These are phyloP conservation scores for Cladosporium sp. DNA, from an alignment of 2,329 filamentous ascomycete species.

Conservation along the genomic window DNA sequence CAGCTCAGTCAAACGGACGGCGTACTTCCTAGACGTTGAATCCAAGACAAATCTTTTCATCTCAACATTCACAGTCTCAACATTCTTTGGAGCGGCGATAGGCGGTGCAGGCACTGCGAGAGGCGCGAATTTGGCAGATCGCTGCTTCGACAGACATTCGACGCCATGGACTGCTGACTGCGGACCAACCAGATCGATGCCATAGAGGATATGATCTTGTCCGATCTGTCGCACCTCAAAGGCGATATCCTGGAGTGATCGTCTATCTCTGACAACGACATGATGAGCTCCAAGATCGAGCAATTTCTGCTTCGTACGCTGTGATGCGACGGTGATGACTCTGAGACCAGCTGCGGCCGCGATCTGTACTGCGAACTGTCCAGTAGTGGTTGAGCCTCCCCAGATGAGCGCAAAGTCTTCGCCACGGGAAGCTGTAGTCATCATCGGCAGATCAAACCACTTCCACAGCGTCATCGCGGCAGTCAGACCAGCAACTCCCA, in stretches of 20 bases:
- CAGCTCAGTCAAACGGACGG: slow-evolving; percentile 30
- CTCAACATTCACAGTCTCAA: slow-evolving; percentile 35
- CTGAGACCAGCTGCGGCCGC: slow-evolving; percentile 32
- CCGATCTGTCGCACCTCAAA: slow-evolving; percentile 29
- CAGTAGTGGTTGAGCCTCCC: slow-evolving; percentile 42
- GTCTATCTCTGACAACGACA: slow-evolving; percentile 34
- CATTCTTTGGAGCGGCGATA: slow-evolving; percentile 27
- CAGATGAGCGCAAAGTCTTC: slow-evolving; percentile 35
- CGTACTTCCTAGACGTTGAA: slow-evolving; percentile 26
- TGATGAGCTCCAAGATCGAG: slow-evolving; percentile 33
- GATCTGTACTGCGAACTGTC: slow-evolving; percentile 40
- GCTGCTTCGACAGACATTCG: neutral
- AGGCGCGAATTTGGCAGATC: slow-evolving; percentile 31
- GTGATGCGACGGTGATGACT: slow-evolving; percentile 36
- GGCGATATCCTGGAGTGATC: slow-evolving; percentile 31
- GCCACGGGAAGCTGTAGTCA: slow-evolving; percentile 12
- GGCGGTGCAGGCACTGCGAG: slow-evolving; percentile 33
- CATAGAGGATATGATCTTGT: slow-evolving; percentile 29
- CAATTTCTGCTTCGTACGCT: slow-evolving; percentile 23
- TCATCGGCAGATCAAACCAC: slow-evolving; percentile 36
- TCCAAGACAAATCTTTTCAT: slow-evolving; percentile 40
- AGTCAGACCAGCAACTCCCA: slow-evolving; percentile 41
- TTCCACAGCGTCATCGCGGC: slow-evolving; percentile 42
- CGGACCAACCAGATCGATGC: slow-evolving; percentile 37
- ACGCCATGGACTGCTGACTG: slow-evolving; percentile 27